These are phyloP conservation scores for Apodospora peruviana DNA, from an alignment of 495 filamentous ascomycete species.

Conservation along the genomic window DNA sequence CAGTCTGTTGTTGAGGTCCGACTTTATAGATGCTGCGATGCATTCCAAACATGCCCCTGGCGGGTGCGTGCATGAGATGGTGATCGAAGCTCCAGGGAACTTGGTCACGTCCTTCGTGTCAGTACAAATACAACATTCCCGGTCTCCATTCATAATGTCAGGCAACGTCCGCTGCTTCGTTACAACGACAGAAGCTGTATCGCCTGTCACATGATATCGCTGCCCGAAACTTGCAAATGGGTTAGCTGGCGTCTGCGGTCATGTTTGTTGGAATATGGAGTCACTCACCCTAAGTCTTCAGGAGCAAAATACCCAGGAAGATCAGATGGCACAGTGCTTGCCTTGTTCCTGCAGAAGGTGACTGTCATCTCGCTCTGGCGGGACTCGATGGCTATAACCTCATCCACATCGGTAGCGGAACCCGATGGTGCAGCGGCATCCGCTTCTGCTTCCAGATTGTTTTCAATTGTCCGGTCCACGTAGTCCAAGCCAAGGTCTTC, in stretches of 20 bases:
- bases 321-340: neutral
- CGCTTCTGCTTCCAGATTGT: neutral
- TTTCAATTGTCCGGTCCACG: neutral
- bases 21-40: slow-evolving; percentile 17
- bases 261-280: neutral
- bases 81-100: slow-evolving; percentile 19
- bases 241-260: neutral
- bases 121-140: slow-evolving; percentile 26
- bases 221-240: slow-evolving; percentile 9
- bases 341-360: slow-evolving; percentile 3
- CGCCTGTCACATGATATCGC: slow-evolving; percentile 9
- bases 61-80: slow-evolving; percentile 21
- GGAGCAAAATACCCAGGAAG: neutral
- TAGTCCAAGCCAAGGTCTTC: neutral
- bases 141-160: slow-evolving; percentile 4
- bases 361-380: slow-evolving; percentile 13
- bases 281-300: neutral
- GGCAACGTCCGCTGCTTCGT: slow-evolving; percentile 11
- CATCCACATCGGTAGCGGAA: neutral
- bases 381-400: slow-evolving; percentile 2
- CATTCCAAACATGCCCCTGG: slow-evolving; percentile 23
- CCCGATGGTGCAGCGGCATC: neutral
- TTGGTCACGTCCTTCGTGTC: slow-evolving; percentile 15
- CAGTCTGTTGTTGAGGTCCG: slow-evolving; percentile 15
- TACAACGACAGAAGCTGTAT: slow-evolving; percentile 3